Base-by-base conservation (phyloP, 805 yeast genomes). In the Dipodascopsis uninucleata region DNA sequence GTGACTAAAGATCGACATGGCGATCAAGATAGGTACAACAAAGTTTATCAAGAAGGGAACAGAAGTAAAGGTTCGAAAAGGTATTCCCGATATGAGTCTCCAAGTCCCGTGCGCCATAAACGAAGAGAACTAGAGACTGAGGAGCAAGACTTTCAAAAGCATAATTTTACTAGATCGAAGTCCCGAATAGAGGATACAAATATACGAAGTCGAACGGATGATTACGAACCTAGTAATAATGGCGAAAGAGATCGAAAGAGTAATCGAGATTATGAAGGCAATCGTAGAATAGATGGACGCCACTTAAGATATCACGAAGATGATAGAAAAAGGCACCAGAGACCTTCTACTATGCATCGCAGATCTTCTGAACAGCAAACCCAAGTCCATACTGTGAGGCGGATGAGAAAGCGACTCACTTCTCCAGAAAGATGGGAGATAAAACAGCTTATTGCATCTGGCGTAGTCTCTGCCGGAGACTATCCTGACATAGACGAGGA, bases 381-480 rank as follows among this genome's bases (percentile, higher is more conserved):
- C n/a, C 55, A 53, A 9, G 52, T 45, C 17, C 8, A 17, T 10
- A 14, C 42, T 24, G n/a, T n/a, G n/a, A n/a, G n/a, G n/a, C n/a
- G n/a, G n/a, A n/a, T n/a, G 5, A 68, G 64, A 49, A 66, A 71
- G 49, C 71, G 85, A 41, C 62, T 82, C 28, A 82, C 94, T 0
- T 83, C 94, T 0, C 94, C 94, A 0, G 97, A 89, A 63, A 66
- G 87, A 44, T 89, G 96, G 95, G 97, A 90, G 60, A 72, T 85
- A 40, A 71, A 84, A 26, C 96, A 89, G 60, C 66, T 89, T 35
- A 84, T 83, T 21, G 81, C 90, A 0, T 77, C 90, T 4, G 95
- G 95, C 2, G 89, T 77, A 0, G 76, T 79, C 0, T 70, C 79
- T 4, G 76, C 82, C 1, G 71, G 77, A 2, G 89, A 82, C 50